Percentiles rank a stretch among this genome's conserved stretches.
phyloP scores from a whole-genome alignment of 1,139 yeast genomes.

The Kurtzmaniella quercitrusa region DNA sequence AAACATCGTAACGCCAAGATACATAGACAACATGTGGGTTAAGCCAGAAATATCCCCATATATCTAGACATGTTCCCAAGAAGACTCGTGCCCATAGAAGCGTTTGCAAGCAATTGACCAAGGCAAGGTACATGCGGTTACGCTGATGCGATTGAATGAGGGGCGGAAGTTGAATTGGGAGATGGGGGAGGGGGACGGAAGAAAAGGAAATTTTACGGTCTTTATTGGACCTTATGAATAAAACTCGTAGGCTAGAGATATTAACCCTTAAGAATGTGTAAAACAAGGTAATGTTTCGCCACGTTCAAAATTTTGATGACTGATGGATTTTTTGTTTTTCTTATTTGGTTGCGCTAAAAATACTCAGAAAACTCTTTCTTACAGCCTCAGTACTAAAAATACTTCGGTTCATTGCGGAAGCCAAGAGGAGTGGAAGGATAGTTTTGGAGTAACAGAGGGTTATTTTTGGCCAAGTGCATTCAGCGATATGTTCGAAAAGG shows the following conservation, averaged over 20 bases:
- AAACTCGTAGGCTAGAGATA: not conserved
- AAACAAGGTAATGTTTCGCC: not conserved
- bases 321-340: not conserved
- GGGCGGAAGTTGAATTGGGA: not conserved
- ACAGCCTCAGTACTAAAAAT: not conserved
- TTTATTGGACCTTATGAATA: not conserved
- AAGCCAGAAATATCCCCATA: constrained; percentile 7
- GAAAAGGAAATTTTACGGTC: not conserved
- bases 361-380: not conserved
- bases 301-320: not conserved
- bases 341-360: not conserved
- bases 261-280: not conserved
- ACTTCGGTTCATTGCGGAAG: too few relatives aligned
- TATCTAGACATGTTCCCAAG: constrained; percentile 13
- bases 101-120: constrained; percentile 65
- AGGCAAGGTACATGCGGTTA: constrained; percentile 14
- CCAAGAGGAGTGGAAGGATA: too few relatives aligned
- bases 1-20: constrained; percentile 9
- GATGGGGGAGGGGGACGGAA: not conserved
- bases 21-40: constrained; percentile 3
- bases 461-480: too few relatives aligned
- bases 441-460: too few relatives aligned
- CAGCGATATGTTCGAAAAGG: too few relatives aligned
- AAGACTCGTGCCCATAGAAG: constrained; percentile 61
- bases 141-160: not conserved